These are phyloP conservation scores for Termitomyces sp. DNA, from an alignment of 768 basidiomycete genomes.

Conservation along the genomic window DNA sequence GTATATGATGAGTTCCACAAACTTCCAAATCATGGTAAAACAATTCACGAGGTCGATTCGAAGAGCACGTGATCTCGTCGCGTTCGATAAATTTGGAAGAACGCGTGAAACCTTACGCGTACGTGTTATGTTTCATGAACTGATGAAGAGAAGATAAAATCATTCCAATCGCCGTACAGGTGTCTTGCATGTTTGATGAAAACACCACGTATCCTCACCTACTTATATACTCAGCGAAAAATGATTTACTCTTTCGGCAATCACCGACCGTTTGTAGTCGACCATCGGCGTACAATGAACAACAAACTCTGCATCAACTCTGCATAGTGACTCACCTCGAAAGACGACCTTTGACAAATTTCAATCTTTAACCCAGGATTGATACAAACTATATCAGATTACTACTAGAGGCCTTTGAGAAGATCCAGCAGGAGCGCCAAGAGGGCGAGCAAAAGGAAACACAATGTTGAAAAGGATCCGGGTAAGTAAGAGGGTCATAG, in stretches of 20 bases:
- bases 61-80: neutral
- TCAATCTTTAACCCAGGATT: neutral
- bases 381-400: neutral
- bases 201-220: neutral
- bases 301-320: neutral
- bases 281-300: neutral
- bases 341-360: too few relatives aligned
- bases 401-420: neutral
- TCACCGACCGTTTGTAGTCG: neutral
- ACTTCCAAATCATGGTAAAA: neutral
- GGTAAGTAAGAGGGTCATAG: neutral
- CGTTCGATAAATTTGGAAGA: neutral
- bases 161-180: neutral
- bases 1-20: neutral
- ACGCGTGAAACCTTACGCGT: neutral
- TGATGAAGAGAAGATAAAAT: neutral
- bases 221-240: neutral
- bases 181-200: neutral
- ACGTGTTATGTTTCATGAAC: neutral
- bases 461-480: neutral
- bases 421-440: neutral
- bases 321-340: neutral
- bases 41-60: neutral
- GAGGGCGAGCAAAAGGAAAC: neutral
- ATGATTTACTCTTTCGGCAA: neutral